Base-by-base conservation (phyloP, 2,329 filamentous ascomycete genomes). In the Epichloe brachyelytri region DNA sequence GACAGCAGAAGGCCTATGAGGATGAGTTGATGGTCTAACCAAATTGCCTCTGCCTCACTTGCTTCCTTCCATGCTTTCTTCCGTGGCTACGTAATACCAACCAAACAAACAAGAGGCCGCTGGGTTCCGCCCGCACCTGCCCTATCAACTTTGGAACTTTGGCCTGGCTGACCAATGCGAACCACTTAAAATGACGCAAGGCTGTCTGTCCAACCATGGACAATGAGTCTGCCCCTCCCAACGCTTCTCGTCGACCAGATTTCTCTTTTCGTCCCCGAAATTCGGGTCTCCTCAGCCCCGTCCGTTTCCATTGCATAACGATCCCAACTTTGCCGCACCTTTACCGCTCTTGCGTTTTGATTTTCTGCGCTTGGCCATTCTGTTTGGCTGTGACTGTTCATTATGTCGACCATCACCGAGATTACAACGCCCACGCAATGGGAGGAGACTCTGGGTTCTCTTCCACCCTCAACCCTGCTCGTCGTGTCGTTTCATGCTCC, bases 401-500 rank as follows among this genome's bases (percentile, higher is more conserved):
- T 58, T 55, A 90, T 90, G 85, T 87, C 85, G 57, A 81, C 79
- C 53, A 80, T 96, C 62, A 79, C 77, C 57, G 86, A 94, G 62
- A 84, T 96, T 69, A 78, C 80, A 59, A 82, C 78, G 60, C 80
- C 88, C 61, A 71, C 77, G 58, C 81, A 82, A 60, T 96, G 93
- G 82, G 74, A 82, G 58, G 71, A 79, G 57, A 77, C 85, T 63
- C 73, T 87, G 55, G 73, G 76, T 55, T 75, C 80, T 41, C 75
- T 90, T 14, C 79, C 86, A 11, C 64, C 83, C 2, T 78, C 82
- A 15, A 80, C 86, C 15, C 80, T 96, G 54, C 76, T 91, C 56
- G 77, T 96, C 63, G 80, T 95, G 64, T 96, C 90, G 66, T 98
- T 98, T 76, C 86, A 97, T 68, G 89, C 93, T 19, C 86, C 90